These are phyloP conservation scores for Chytriomyces hyalinus DNA, from an alignment of 192 early-diverging fungal species.

Conservation along the genomic window DNA sequence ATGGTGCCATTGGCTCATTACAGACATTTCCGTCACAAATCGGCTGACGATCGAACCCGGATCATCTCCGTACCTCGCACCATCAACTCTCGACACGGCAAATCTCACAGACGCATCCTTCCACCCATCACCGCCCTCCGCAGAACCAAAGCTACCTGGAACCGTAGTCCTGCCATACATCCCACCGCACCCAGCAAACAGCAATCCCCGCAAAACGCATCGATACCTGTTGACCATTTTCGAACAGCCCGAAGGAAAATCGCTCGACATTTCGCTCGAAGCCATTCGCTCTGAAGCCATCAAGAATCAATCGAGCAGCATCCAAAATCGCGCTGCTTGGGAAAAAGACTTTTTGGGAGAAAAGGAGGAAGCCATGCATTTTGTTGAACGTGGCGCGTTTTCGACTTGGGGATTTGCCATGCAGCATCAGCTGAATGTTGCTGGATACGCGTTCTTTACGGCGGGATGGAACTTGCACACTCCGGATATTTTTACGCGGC, in stretches of 20 bases:
- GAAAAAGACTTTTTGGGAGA: constrained; percentile 36
- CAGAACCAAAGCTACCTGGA: constrained; percentile 43
- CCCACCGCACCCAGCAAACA: constrained; percentile 57
- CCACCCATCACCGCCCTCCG: constrained; percentile 33
- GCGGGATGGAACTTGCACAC: constrained; percentile 52
- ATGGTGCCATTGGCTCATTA: constrained; percentile 63
- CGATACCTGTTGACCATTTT: constrained; percentile 52
- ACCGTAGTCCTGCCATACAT: constrained; percentile 56
- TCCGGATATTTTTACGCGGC: constrained; percentile 46
- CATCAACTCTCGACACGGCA: not conserved
- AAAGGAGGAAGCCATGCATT: constrained; percentile 35
- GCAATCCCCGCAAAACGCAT: constrained; percentile 50
- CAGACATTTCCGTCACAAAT: constrained; percentile 52
- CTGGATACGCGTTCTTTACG: constrained; percentile 56
- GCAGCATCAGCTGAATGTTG: constrained; percentile 40
- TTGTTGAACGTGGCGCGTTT: constrained; percentile 36
- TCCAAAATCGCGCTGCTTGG: not conserved
- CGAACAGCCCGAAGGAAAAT: constrained; percentile 38
- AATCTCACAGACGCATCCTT: constrained; percentile 33
- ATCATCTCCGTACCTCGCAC: constrained; percentile 42
- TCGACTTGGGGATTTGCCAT: constrained; percentile 48
- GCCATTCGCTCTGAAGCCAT: constrained; percentile 14
- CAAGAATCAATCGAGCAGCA: not conserved
- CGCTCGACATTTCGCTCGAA: constrained; percentile 34
- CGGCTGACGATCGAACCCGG: constrained; percentile 49